Evolutionary conservation across 163 green algal species (phyloP).

Genomic region (Picocystis sp.): DNA sequence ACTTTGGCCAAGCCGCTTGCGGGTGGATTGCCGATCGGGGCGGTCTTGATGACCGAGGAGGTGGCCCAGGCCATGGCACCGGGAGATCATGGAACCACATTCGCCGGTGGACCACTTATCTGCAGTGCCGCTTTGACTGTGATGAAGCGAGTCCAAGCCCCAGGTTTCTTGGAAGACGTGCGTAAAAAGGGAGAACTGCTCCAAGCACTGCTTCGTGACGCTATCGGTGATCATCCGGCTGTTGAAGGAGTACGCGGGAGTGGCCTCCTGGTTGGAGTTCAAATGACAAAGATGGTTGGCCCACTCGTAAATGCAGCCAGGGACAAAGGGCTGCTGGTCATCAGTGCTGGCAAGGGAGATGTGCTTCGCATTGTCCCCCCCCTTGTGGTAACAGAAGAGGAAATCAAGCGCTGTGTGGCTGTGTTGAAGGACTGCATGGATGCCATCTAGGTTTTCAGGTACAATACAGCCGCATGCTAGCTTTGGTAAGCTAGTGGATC

Average conservation of each 20-base stretch:
- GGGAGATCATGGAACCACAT: conserved; percentile 93
- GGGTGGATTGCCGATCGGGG: conserved; percentile 83
- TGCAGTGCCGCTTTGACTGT: conserved; percentile 62
- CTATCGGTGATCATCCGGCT: conserved; percentile 29
- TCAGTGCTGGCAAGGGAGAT: conserved; percentile 85
- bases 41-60: conserved; percentile 71
- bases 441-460: background rate
- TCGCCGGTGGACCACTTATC: conserved; percentile 89
- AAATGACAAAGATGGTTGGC: conserved; percentile 55
- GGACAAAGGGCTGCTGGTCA: conserved; percentile 71
- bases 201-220: conserved; percentile 25
- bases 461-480: no score
- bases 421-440: conserved; percentile 5
- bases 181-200: conserved; percentile 59
- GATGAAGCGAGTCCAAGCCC: conserved; percentile 49
- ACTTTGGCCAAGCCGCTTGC: conserved; percentile 90
- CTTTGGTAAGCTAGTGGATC: no score
- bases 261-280: conserved; percentile 79
- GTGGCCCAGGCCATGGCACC: conserved; percentile 80
- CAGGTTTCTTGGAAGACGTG: conserved; percentile 64
- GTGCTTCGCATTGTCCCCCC: conserved; percentile 90
- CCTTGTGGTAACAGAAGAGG: conserved; percentile 64
- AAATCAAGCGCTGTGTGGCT: conserved; percentile 52
- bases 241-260: conserved; percentile 71
- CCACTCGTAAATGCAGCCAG: conserved; percentile 45